A percentile compares a stretch with the other conserved stretches of the same genome.
Evolutionary conservation across 352 stramenopile genomes (phyloP).

Genomic region (Peronospora destructor): DNA sequence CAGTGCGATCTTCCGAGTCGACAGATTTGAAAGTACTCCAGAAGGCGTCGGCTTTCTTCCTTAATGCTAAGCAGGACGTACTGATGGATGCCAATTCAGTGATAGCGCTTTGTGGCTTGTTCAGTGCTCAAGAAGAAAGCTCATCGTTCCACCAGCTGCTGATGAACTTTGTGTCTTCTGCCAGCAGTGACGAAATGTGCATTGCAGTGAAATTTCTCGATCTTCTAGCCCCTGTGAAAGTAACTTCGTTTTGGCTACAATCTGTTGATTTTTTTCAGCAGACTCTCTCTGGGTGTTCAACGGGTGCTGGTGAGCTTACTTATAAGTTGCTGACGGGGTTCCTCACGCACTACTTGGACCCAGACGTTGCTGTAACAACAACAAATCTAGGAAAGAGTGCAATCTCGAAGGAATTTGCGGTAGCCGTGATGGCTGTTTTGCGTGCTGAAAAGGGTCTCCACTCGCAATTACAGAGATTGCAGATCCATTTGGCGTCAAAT

Average conservation of each 20-base stretch:
- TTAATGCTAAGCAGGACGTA: constrained; percentile 68
- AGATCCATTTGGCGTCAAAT: constrained; percentile 35
- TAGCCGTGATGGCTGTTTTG: constrained; percentile 45
- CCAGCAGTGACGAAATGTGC: constrained; percentile 34
- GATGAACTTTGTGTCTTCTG: constrained; percentile 43
- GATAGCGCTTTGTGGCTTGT: constrained; percentile 42
- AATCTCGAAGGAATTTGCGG: constrained; percentile 51
- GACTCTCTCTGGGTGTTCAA: constrained; percentile 26
- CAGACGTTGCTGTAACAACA: constrained; percentile 22
- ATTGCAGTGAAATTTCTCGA: constrained; percentile 55
- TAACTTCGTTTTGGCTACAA: constrained; percentile 52
- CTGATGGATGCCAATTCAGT: constrained; percentile 64
- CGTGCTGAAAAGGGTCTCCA: constrained; percentile 28
- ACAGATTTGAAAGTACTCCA: constrained; percentile 27
- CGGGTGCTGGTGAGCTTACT: constrained; percentile 1
- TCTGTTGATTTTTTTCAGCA: constrained; percentile 61
- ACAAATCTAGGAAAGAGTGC: constrained; percentile 22
- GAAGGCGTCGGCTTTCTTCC: constrained; percentile 35
- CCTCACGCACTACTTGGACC: constrained; percentile 49
- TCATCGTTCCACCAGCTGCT: constrained; percentile 40
- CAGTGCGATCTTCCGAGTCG: constrained; percentile 17
- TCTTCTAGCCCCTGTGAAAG: constrained; percentile 49
- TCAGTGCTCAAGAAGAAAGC: constrained; percentile 26
- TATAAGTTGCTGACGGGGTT: constrained; percentile 42
- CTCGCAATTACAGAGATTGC: constrained; percentile 33